Evolutionary conservation across 2,329 filamentous ascomycete species (phyloP).

Genomic region (Aspergillus puulaauensis): DNA sequence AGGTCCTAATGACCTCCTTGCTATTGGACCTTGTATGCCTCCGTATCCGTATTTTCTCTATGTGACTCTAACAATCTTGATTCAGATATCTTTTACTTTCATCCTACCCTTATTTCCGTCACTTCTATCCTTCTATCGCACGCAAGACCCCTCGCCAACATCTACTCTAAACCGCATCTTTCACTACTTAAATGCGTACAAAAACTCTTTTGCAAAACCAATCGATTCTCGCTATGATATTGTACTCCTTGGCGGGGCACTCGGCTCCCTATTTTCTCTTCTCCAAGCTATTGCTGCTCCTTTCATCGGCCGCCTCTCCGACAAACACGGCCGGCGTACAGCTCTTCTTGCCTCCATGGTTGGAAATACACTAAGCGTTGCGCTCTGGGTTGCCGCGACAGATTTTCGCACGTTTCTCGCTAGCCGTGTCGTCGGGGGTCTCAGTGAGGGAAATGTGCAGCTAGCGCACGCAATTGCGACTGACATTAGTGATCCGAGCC

Average conservation of each 20-base stretch:
- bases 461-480: slow-evolving; percentile 94
- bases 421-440: slow-evolving; percentile 85
- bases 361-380: slow-evolving; percentile 89
- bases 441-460: slow-evolving; percentile 97
- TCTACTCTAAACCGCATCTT: slow-evolving; percentile 79
- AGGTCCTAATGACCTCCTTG: slow-evolving; percentile 84
- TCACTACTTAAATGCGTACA: slow-evolving; percentile 86
- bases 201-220: slow-evolving; percentile 83
- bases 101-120: slow-evolving; percentile 95
- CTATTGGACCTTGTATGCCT: slow-evolving; percentile 78
- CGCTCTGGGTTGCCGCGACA: slow-evolving; percentile 88
- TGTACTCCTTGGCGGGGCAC: slow-evolving; percentile 85
- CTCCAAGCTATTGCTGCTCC: slow-evolving; percentile 91
- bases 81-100: slow-evolving; percentile 94
- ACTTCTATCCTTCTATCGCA: slow-evolving; percentile 93
- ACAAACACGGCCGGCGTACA: slow-evolving; percentile 80
- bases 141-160: slow-evolving; percentile 63
- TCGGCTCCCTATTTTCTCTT: slow-evolving; percentile 90
- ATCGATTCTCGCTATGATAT: slow-evolving; percentile 98
- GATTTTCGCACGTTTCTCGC: slow-evolving; percentile 96
- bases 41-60: slow-evolving; percentile 7
- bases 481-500: slow-evolving; percentile 84
- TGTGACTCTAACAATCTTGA: neutral
- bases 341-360: slow-evolving; percentile 88
- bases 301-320: slow-evolving; percentile 83